Evolutionary conservation across 208 protist genomes (phyloP).

Genomic region (Trypanosoma lewisi): DNA sequence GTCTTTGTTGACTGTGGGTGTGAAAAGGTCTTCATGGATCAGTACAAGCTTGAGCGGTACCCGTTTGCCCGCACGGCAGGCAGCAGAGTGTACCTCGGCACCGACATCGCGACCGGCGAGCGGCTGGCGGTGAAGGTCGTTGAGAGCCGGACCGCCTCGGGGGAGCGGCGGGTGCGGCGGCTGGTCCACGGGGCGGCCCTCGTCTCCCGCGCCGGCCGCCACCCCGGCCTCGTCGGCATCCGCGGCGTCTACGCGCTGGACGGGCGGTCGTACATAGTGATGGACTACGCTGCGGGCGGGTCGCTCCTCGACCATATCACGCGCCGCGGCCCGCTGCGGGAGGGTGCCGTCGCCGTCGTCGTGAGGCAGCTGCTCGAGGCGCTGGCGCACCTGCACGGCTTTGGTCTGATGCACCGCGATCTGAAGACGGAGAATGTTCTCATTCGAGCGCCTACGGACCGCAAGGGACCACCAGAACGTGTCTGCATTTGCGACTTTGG

Average conservation of each 20-base stretch:
- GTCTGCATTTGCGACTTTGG: slow-evolving; percentile 98
- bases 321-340: slow-evolving; percentile 87
- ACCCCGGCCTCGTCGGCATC: slow-evolving; percentile 66
- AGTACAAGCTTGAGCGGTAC: slow-evolving; percentile 52
- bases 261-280: slow-evolving; percentile 85
- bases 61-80: slow-evolving; percentile 34
- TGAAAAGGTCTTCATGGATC: slow-evolving; percentile 20
- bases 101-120: slow-evolving; percentile 35
- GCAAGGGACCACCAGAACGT: slow-evolving; percentile 33
- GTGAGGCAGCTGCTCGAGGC: slow-evolving; percentile 95
- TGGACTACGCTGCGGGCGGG: slow-evolving; percentile 98
- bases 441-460: slow-evolving; percentile 87
- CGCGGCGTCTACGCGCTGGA: slow-evolving; percentile 91
- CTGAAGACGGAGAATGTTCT: slow-evolving; percentile 99
- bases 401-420: slow-evolving; percentile 99
- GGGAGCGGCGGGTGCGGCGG: slow-evolving; percentile 35
- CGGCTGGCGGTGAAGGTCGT: slow-evolving; percentile 65
- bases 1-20: not conserved
- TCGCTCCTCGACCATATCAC: slow-evolving; percentile 96
- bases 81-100: slow-evolving; percentile 57
- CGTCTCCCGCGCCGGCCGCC: slow-evolving; percentile 35
- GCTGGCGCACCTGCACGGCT: slow-evolving; percentile 92
- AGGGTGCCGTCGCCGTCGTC: slow-evolving; percentile 90
- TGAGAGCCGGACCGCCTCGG: slow-evolving; percentile 33
- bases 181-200: slow-evolving; percentile 55